These are phyloP conservation scores for Fusarium oxysporum DNA, from an alignment of 2,329 filamentous ascomycete genomes.

Conservation along the genomic window DNA sequence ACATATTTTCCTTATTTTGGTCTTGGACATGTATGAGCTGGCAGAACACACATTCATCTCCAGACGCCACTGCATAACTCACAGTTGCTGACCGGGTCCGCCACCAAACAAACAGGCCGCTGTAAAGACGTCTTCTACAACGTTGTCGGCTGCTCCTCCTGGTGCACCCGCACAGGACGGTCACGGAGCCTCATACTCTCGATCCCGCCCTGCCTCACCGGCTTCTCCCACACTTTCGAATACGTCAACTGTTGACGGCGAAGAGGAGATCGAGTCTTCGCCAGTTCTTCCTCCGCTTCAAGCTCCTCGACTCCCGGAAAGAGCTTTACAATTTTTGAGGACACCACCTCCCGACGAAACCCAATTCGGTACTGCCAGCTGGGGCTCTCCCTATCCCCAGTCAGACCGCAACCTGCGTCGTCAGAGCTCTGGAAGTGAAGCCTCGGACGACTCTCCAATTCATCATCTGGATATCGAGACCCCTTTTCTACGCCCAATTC, in stretches of 20 bases:
- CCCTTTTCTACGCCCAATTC: slow-evolving; percentile 69
- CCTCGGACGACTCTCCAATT: slow-evolving; percentile 69
- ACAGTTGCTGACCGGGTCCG: slow-evolving; percentile 42
- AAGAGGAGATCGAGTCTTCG: slow-evolving; percentile 66
- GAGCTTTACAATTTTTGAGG: slow-evolving; percentile 65
- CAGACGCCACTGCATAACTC: slow-evolving; percentile 41
- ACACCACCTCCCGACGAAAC: slow-evolving; percentile 61
- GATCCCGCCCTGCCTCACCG: slow-evolving; percentile 51
- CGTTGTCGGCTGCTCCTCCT: slow-evolving; percentile 63
- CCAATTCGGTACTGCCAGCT: slow-evolving; percentile 78
- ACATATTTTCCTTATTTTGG: slow-evolving; percentile 14
- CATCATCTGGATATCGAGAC: slow-evolving; percentile 72
- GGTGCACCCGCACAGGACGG: slow-evolving; percentile 72
- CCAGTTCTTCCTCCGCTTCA: slow-evolving; percentile 69
- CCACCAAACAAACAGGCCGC: slow-evolving; percentile 48
- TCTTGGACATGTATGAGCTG: slow-evolving; percentile 31
- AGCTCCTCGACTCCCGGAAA: slow-evolving; percentile 67
- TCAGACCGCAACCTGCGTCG: slow-evolving; percentile 66
- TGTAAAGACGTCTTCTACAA: slow-evolving; percentile 68
- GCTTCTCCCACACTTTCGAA: slow-evolving; percentile 71
- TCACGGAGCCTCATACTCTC: slow-evolving; percentile 53
- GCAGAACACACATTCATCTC: slow-evolving; percentile 39
- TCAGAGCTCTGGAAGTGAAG: slow-evolving; percentile 68
- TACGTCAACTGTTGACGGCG: slow-evolving; percentile 70
- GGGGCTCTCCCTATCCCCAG: slow-evolving; percentile 89